Evolutionary conservation across 2,329 filamentous ascomycete genomes (phyloP).

Genomic region (Venturia nashicola): DNA sequence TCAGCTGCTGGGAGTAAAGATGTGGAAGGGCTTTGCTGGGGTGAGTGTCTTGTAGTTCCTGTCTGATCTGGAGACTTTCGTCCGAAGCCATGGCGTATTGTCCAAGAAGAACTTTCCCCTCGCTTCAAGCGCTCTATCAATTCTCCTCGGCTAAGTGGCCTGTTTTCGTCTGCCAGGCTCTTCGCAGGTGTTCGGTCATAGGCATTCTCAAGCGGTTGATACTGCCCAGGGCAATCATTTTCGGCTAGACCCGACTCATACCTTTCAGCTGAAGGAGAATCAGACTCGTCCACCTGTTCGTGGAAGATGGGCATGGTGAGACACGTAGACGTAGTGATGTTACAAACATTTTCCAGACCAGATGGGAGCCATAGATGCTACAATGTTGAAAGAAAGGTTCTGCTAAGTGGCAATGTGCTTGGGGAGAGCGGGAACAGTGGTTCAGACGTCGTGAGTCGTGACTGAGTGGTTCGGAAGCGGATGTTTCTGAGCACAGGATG

Average conservation of each 20-base stretch:
- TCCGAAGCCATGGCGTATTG: constrained; percentile 24
- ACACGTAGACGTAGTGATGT: neutral
- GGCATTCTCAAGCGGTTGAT: neutral
- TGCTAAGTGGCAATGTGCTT: neutral
- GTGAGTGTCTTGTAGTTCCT: constrained; percentile 15
- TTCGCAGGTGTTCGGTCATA: neutral
- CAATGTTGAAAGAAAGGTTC: neutral
- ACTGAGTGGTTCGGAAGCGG: neutral
- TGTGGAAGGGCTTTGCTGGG: constrained; percentile 10
- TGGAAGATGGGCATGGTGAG: constrained; percentile 12
- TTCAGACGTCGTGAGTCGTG: neutral
- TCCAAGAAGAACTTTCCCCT: constrained; percentile 64
- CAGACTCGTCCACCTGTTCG: constrained; percentile 6
- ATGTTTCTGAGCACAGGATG: neutral
- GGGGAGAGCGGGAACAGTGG: neutral
- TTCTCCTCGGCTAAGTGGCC: constrained; percentile 51
- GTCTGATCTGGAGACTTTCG: constrained; percentile 16
- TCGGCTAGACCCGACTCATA: neutral
- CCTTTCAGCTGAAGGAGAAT: neutral
- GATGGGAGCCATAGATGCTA: neutral
- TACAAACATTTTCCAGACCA: neutral
- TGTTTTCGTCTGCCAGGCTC: constrained; percentile 8
- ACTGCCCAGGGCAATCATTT: neutral
- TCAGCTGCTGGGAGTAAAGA: constrained; percentile 25
- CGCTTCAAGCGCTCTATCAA: constrained; percentile 77